phyloP scores from a whole-genome alignment of 2,329 filamentous ascomycete genomes.

The Fulvia fulva region DNA sequence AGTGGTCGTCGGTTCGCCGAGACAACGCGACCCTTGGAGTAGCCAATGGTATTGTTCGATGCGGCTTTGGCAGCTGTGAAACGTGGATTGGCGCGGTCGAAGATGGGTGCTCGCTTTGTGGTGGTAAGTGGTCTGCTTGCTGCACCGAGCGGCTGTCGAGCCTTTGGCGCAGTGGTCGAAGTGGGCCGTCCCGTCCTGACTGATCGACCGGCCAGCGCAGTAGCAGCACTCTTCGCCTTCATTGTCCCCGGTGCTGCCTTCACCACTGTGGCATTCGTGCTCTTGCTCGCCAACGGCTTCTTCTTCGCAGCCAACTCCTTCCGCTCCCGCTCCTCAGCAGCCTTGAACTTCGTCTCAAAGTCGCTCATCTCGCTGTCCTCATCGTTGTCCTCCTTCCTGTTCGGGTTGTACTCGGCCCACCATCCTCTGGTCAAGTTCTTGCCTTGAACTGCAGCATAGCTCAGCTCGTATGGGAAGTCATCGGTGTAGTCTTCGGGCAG shows the following conservation, averaged over 20 bases:
- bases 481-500: slow-evolving; percentile 34
- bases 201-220: slow-evolving; percentile 35
- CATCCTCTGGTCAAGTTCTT: slow-evolving; percentile 51
- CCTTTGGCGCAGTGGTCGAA: slow-evolving; percentile 40
- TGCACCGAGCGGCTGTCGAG: slow-evolving; percentile 35
- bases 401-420: slow-evolving; percentile 46
- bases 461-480: slow-evolving; percentile 25
- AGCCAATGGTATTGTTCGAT: slow-evolving; percentile 80
- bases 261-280: slow-evolving; percentile 5
- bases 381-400: slow-evolving; percentile 61
- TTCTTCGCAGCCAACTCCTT: slow-evolving; percentile 2
- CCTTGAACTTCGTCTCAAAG: slow-evolving; percentile 54
- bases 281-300: slow-evolving; percentile 6
- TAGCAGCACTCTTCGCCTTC: slow-evolving; percentile 49
- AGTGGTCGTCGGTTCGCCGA: slow-evolving; percentile 37
- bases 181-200: slow-evolving; percentile 32
- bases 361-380: slow-evolving; percentile 57
- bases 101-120: slow-evolving; percentile 12
- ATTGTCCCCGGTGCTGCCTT: slow-evolving; percentile 48
- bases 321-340: slow-evolving; percentile 22
- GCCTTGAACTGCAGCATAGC: slow-evolving; percentile 43
- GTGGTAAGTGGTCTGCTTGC: slow-evolving; percentile 15
- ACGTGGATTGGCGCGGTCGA: slow-evolving; percentile 42
- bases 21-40: slow-evolving; percentile 67
- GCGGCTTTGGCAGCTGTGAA: slow-evolving; percentile 60